Base-by-base conservation (phyloP, 169 alveolate species). In the Plasmodium adleri region DNA sequence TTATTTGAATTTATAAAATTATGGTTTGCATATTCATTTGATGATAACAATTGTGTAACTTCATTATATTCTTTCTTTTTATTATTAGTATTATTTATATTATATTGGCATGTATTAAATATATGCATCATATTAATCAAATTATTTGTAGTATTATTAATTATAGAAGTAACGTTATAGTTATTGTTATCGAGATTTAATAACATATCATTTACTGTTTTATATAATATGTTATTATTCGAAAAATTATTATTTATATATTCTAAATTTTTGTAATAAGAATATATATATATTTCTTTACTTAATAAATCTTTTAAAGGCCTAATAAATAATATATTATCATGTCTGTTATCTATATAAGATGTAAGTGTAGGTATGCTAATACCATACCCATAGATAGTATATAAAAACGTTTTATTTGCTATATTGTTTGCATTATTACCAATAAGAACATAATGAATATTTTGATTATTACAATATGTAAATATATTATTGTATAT, bases 361-460 rank as follows among this genome's bases (percentile, higher is more conserved):
- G 86, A 45, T 4, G 85, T 58, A 70, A 66, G 59, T 68, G 59
- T 28, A 39, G 91, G 91, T 20, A 83, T 17, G 59, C 68, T 83
- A 39, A 83, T 68, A 17, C 91, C 91, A 62, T 83, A 68, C 1
- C 91, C 91, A 39, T 68, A 56, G 54, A 83, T 71, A 15, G 91
- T 83, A 28, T 83, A 71, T 50, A 83, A 49, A 68, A 83, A 68
- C 20, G 91, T 58, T 32, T 83, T 83, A 62, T 83, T 71, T 47
- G 91, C 68, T 13, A 83, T 83, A 62, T 83, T 83, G 68, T 83
- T 83, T 83, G 91, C 91, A 62, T 71, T 83, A 68, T 83, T 70
- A 12, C 91, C 91, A 39, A 20, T 68, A 62, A 83, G 78, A 3
- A 83, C 91, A 49, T 70, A 83, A 20, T 83, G 68, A 60, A 83